Base-by-base conservation (phyloP, 257 asterid genomes). In the Solanum sitiens region DNA sequence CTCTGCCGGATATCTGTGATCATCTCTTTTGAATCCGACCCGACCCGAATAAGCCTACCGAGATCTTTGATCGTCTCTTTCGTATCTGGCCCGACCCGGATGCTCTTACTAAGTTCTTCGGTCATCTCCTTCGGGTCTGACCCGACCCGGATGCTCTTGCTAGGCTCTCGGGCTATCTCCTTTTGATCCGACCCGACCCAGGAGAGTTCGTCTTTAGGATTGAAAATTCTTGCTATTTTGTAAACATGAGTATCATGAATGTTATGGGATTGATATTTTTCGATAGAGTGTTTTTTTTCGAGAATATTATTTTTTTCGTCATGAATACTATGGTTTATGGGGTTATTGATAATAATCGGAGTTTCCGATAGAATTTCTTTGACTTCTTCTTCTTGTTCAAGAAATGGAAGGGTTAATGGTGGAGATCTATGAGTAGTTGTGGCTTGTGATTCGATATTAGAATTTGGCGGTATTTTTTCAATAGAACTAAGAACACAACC, bases 301-400 rank as follows among this genome's bases (percentile, higher is more conserved):
- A 27, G 37, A 74, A 11, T 74, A 42, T n/a, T 76, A n/a, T 13
- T 76, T 6, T 42, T 42, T 76, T 42, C 61, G 9, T 79, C 44
- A 74, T 18, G n/a, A 53, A 83, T 37, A 74, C 53, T 67, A 40
- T 13, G 70, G 0, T 25, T 3, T 89, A 40, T 8, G 85, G 91
- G 67, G 18, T 76, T 75, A 76, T 76, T 92, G 40, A 35, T 74
- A 39, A 39, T 74, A 21, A 74, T 11, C 0, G 92, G 94, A 68
- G 94, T 93, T 87, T 95, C 98, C 0, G 98, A 91, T 63, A 96
- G 93, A 16, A 96, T 94, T 84, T 96, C 98, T 53, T 96, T 96
- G 25, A 96, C 96, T 0, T 95, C 90, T 83, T 95, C 98, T 0
- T 95, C 88, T 83, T 95, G 96, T 16, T 93, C 98, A 2, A 50